Evolutionary conservation across 169 alveolate species (phyloP).

Genomic region (Plasmodium cynomolgi): DNA sequence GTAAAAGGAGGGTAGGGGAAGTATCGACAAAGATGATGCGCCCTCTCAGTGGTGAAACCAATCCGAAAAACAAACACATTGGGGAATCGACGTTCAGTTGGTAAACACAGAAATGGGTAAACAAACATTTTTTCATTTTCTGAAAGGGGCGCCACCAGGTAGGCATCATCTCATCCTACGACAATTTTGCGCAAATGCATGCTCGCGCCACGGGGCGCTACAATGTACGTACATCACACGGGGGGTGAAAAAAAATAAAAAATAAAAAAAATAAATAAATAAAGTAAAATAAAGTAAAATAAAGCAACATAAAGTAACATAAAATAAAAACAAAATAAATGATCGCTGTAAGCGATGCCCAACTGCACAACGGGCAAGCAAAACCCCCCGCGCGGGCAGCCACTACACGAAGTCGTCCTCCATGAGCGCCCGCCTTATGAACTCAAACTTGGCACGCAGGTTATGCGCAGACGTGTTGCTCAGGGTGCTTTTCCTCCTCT

Average conservation of each 20-base stretch:
- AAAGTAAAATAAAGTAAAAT: neutral
- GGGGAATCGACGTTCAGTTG: neutral
- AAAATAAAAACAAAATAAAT: neutral
- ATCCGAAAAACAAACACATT: neutral
- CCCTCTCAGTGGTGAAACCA: neutral
- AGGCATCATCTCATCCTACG: neutral
- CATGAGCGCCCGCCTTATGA: neutral
- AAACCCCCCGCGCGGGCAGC: neutral
- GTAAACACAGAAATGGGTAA: neutral
- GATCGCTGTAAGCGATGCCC: neutral
- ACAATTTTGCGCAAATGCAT: neutral
- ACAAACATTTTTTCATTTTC: neutral
- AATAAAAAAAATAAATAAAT: neutral
- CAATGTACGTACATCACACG: neutral
- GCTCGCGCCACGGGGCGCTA: neutral
- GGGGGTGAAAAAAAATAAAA: neutral
- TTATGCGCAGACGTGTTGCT: conserved; percentile 49
- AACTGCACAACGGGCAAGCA: neutral
- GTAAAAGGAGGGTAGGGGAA: neutral
- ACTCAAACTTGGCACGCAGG: conserved; percentile 6
- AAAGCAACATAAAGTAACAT: neutral
- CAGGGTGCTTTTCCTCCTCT: conserved; percentile 18
- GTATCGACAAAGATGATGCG: neutral
- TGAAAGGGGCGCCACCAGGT: neutral
- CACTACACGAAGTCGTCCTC: neutral